These are phyloP conservation scores for Thalassiosira pacifica DNA, from an alignment of 352 stramenopile genomes.

Conservation along the genomic window DNA sequence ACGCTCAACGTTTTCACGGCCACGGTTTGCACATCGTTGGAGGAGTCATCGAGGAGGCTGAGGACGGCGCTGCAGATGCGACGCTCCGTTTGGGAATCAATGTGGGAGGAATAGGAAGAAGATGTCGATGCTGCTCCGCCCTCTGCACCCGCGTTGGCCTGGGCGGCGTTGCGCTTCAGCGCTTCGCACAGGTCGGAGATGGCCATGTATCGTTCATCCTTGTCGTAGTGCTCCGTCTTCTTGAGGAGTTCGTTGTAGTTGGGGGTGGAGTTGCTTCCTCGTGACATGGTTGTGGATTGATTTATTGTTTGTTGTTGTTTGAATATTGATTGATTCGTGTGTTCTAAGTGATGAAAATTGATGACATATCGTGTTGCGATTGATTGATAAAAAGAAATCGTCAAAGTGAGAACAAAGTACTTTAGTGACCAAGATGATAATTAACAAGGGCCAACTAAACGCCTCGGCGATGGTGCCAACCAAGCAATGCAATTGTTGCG, in stretches of 20 bases:
- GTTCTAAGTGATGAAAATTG: too few relatives aligned
- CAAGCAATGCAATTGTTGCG: too few relatives aligned
- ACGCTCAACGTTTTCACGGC: conserved; percentile 94
- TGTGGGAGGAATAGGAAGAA: conserved; percentile 35
- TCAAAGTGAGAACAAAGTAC: too few relatives aligned
- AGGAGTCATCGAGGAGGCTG: conserved; percentile 97
- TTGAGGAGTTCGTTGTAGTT: conserved; percentile 77
- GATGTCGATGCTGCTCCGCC: conserved; percentile 7
- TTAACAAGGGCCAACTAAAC: too few relatives aligned
- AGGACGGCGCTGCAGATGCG: conserved; percentile 95
- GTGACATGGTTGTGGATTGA: conserved; percentile 34
- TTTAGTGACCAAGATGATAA: too few relatives aligned
- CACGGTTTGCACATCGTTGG: conserved; percentile 98
- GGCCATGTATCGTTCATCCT: conserved; percentile 99
- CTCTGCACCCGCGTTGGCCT: conserved; percentile 16
- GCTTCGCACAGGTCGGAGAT: conserved; percentile 97
- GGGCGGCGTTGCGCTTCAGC: conserved; percentile 88
- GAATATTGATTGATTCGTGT: too few relatives aligned
- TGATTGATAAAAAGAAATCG: too few relatives aligned
- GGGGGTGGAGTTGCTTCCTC: conserved; percentile 15
- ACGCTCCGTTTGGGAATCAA: conserved; percentile 80
- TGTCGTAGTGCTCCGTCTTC: conserved; percentile 89
- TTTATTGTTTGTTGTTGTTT: too few relatives aligned
- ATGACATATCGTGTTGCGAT: too few relatives aligned
- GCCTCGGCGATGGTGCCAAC: too few relatives aligned